Evolutionary conservation across 768 basidiomycete genomes (phyloP).

Genomic region (Lyophyllum decastes): DNA sequence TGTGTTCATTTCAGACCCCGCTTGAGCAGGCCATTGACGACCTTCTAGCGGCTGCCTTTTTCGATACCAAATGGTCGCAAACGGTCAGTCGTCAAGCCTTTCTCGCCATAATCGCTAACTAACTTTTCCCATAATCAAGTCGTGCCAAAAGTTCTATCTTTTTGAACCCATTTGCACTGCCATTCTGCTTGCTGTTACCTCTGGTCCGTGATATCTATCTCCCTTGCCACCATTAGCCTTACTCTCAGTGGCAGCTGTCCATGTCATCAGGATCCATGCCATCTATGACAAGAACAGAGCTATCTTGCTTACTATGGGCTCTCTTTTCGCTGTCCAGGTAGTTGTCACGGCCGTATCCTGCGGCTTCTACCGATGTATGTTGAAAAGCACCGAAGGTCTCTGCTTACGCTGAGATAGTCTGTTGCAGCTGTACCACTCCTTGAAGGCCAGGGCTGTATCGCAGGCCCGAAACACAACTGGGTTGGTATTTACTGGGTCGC

Average conservation of each 20-base stretch:
- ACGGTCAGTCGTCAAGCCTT: constrained; percentile 38
- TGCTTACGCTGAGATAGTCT: constrained; percentile 2
- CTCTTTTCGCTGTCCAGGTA: constrained; percentile 65
- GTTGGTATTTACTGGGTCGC: constrained; percentile 86
- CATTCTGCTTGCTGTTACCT: constrained; percentile 72
- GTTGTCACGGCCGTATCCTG: constrained; percentile 74
- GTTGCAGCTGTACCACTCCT: constrained; percentile 63
- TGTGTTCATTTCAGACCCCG: constrained; percentile 23
- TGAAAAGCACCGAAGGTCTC: constrained; percentile 1
- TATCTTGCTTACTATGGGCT: constrained; percentile 56
- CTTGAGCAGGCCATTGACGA: constrained; percentile 5
- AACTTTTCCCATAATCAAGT: constrained; percentile 29
- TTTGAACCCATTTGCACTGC: constrained; percentile 89
- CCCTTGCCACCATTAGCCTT: not conserved
- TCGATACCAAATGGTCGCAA: constrained; percentile 69
- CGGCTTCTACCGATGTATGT: constrained; percentile 76
- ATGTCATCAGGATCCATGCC: constrained; percentile 78
- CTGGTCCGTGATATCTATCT: constrained; percentile 35
- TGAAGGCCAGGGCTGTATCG: constrained; percentile 84
- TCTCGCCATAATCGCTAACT: constrained; percentile 1
- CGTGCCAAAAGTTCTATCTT: constrained; percentile 72
- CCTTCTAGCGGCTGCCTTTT: constrained; percentile 75
- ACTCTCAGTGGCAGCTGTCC: constrained; percentile 44
- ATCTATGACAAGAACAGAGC: constrained; percentile 69
- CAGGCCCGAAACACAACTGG: constrained; percentile 79